Evolutionary conservation across 1,139 yeast genomes (phyloP).

Genomic region (Blastobotrys serpentis): DNA sequence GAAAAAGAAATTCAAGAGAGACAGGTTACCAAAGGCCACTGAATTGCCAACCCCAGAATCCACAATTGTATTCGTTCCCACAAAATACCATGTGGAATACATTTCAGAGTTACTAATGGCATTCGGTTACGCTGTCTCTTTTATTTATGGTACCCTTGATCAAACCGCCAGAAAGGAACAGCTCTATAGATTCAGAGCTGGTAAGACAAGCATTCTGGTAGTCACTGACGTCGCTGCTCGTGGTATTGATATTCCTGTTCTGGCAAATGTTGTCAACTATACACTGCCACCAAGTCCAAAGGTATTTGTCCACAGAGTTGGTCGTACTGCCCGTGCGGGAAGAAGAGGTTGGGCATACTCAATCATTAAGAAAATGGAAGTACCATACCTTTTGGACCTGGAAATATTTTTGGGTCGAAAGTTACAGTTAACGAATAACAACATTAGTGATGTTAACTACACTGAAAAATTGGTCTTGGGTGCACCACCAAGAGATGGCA

Average conservation of each 20-base stretch:
- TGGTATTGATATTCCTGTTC: constrained; percentile 97
- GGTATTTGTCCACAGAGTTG: constrained; percentile 94
- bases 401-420: constrained; percentile 89
- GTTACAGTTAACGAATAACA: constrained; percentile 51
- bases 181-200: constrained; percentile 77
- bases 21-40: constrained; percentile 71
- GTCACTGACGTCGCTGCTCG: constrained; percentile 99
- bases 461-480: constrained; percentile 82
- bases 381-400: constrained; percentile 86
- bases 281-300: constrained; percentile 90
- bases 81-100: constrained; percentile 97
- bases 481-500: constrained; percentile 65
- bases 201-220: constrained; percentile 77
- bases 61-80: constrained; percentile 92
- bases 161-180: constrained; percentile 94
- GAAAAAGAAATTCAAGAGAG: constrained; percentile 48
- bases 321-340: constrained; percentile 99
- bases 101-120: constrained; percentile 64
- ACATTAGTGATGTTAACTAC: constrained; percentile 52
- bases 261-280: constrained; percentile 90
- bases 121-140: constrained; percentile 84
- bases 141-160: constrained; percentile 90
- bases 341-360: constrained; percentile 97
- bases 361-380: constrained; percentile 76
- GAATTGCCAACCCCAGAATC: constrained; percentile 81